Percentiles rank a stretch among this genome's conserved stretches.
These are phyloP conservation scores for Lasiodiplodia hormozganensis DNA, from an alignment of 2,329 filamentous ascomycete species.

Conservation along the genomic window DNA sequence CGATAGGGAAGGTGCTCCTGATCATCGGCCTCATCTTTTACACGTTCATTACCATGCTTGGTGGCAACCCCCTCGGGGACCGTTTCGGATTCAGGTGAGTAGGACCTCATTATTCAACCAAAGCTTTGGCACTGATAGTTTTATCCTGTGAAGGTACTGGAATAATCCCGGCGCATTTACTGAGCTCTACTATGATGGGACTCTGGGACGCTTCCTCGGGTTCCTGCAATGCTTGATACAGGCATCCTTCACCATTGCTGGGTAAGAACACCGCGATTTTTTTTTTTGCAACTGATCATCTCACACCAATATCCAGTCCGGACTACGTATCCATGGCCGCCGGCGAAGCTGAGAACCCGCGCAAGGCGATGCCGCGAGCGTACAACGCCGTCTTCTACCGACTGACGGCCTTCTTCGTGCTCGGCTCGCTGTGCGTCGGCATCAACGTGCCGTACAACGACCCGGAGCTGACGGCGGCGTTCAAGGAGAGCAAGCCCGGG, in stretches of 20 bases:
- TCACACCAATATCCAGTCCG: slow-evolving; percentile 43
- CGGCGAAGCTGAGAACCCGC: slow-evolving; percentile 75
- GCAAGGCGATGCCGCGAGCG: slow-evolving; percentile 74
- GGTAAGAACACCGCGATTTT: slow-evolving; percentile 59
- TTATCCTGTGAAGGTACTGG: slow-evolving; percentile 75
- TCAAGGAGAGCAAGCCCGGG: slow-evolving; percentile 63
- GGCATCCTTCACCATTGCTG: slow-evolving; percentile 73
- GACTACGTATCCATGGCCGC: slow-evolving; percentile 82
- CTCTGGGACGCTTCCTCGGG: slow-evolving; percentile 75
- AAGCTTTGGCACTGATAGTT: slow-evolving; percentile 56
- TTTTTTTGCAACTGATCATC: slow-evolving; percentile 52
- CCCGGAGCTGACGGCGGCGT: slow-evolving; percentile 65
- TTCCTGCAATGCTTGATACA: slow-evolving; percentile 78
- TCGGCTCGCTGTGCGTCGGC: slow-evolving; percentile 76
- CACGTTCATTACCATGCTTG: slow-evolving; percentile 83
- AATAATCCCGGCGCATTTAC: slow-evolving; percentile 71
- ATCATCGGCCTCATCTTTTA: slow-evolving; percentile 73
- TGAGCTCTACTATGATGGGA: slow-evolving; percentile 68
- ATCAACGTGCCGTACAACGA: slow-evolving; percentile 73
- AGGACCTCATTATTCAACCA: slow-evolving; percentile 59
- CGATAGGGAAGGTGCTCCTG: slow-evolving; percentile 77
- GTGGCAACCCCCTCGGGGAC: slow-evolving; percentile 77
- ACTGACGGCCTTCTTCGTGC: slow-evolving; percentile 71
- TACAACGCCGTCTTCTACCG: slow-evolving; percentile 79
- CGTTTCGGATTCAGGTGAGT: slow-evolving; percentile 75